These are phyloP conservation scores for Trichoderma lentiforme DNA, from an alignment of 2,329 filamentous ascomycete genomes.

Conservation along the genomic window DNA sequence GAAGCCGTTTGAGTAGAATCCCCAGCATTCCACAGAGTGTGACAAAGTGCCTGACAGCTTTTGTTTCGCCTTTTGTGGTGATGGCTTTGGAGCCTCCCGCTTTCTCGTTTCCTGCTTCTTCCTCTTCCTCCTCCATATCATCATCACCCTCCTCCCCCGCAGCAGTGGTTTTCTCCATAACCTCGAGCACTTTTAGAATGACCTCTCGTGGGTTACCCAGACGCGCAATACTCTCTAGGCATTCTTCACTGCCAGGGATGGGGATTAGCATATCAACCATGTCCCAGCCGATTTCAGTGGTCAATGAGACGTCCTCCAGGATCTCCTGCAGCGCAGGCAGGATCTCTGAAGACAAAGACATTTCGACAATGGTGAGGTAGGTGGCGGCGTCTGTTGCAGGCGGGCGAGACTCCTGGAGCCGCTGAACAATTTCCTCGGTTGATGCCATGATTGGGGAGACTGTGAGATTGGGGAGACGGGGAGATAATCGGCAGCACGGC, in stretches of 20 bases:
- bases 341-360: constrained; percentile 64
- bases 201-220: constrained; percentile 79
- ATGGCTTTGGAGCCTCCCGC: constrained; percentile 21
- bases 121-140: background rate
- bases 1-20: constrained; percentile 69
- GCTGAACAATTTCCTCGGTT: constrained; percentile 41
- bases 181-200: constrained; percentile 75
- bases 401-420: constrained; percentile 48
- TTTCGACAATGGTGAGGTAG: constrained; percentile 74
- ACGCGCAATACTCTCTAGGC: constrained; percentile 70
- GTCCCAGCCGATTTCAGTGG: constrained; percentile 80
- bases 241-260: constrained; percentile 64
- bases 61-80: constrained; percentile 15
- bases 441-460: constrained; percentile 29
- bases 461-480: background rate
- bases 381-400: constrained; percentile 65
- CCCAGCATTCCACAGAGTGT: constrained; percentile 67
- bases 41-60: constrained; percentile 54
- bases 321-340: constrained; percentile 66
- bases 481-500: background rate
- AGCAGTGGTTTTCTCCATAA: constrained; percentile 53
- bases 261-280: constrained; percentile 71
- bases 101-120: constrained; percentile 22
- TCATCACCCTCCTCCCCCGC: constrained; percentile 20
- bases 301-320: constrained; percentile 64